Conservation (phyloP, 768 basidiomycete species). For the Termitomyces bulborhizus region DNA sequence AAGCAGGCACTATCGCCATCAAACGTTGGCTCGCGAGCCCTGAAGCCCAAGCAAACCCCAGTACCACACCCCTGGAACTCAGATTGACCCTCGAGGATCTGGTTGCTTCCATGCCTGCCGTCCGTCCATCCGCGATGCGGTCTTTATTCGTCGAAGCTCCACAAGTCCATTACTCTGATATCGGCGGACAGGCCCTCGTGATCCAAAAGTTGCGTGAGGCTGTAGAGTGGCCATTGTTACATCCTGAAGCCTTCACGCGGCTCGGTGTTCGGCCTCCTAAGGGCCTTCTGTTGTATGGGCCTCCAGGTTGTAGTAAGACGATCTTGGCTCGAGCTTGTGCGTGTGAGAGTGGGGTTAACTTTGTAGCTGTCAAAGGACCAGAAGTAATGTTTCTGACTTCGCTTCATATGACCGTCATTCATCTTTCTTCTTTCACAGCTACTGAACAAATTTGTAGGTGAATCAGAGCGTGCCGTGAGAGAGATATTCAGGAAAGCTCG, state of each 20-base stretch:
- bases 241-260: conserved; percentile 81
- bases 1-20: conserved; percentile 89
- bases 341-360: conserved; percentile 91
- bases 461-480: conserved; percentile 91
- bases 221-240: conserved; percentile 91
- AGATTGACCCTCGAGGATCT: conserved; percentile 60
- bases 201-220: conserved; percentile 86
- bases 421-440: conserved; percentile 45
- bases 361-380: conserved; percentile 95
- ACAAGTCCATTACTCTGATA: conserved; percentile 76
- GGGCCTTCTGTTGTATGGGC: conserved; percentile 89
- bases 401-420: not conserved
- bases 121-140: conserved; percentile 92
- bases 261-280: conserved; percentile 86
- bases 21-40: conserved; percentile 60
- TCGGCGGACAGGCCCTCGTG: conserved; percentile 79
- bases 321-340: conserved; percentile 89
- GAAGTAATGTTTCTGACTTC: conserved; percentile 49
- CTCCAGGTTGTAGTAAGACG: conserved; percentile 97
- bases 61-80: conserved; percentile 15
- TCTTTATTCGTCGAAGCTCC: conserved; percentile 88
- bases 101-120: conserved; percentile 59
- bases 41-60: conserved; percentile 10
- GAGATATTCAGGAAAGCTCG: conserved; percentile 96
- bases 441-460: conserved; percentile 94